Evolutionary conservation across 495 filamentous ascomycete genomes (phyloP).

Genomic region (Massariosphaeria phaeospora): DNA sequence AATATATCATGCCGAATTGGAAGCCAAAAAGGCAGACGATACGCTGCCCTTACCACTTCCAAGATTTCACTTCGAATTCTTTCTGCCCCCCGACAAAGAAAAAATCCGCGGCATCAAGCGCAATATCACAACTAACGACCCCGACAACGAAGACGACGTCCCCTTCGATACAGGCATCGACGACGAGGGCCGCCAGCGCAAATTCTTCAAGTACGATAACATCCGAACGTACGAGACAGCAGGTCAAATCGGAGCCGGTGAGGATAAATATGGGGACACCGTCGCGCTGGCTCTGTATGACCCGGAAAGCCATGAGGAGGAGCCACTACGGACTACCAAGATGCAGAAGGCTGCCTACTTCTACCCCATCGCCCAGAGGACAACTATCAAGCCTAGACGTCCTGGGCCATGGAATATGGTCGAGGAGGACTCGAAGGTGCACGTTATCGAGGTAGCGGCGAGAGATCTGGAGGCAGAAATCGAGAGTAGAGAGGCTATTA

Average conservation of each 20-base stretch:
- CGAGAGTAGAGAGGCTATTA: conserved; percentile 39
- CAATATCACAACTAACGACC: conserved; percentile 67
- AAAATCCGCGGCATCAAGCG: conserved; percentile 59
- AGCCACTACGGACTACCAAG: conserved; percentile 40
- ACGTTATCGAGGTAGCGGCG: conserved; percentile 52
- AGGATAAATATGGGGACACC: conserved; percentile 50
- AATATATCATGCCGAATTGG: conserved; percentile 41
- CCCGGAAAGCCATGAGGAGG: conserved; percentile 52
- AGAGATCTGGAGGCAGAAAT: conserved; percentile 52
- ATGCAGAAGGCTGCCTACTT: conserved; percentile 75
- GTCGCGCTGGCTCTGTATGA: conserved; percentile 61
- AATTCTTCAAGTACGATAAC: conserved; percentile 67
- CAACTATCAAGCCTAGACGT: conserved; percentile 55
- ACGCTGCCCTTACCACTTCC: conserved; percentile 55
- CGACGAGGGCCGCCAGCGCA: conserved; percentile 30
- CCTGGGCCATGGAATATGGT: conserved; percentile 30
- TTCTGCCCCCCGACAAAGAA: conserved; percentile 56
- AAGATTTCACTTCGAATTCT: conserved; percentile 75
- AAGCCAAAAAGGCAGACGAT: conserved; percentile 60
- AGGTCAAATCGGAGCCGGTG: conserved; percentile 56
- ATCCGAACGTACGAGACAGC: conserved; percentile 80
- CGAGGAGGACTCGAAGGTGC: conserved; percentile 40
- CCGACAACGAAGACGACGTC: conserved; percentile 59
- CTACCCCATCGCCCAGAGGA: conserved; percentile 77
- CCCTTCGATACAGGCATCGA: conserved; percentile 57